Evolutionary conservation across 139 green algal genomes (phyloP).

Genomic region (Chlorella sp.): DNA sequence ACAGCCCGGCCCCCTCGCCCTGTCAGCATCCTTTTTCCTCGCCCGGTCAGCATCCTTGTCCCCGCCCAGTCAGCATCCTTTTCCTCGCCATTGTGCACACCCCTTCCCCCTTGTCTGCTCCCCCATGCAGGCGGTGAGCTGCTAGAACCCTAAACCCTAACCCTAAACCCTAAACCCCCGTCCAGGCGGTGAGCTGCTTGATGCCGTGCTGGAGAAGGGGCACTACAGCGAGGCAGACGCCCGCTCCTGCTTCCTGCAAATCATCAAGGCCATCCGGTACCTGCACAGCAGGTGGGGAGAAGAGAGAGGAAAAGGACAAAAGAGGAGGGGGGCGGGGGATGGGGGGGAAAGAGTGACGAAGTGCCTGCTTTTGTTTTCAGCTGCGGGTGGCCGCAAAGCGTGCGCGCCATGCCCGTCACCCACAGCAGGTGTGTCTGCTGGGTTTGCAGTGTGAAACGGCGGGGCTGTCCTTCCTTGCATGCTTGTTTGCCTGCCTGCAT

Average conservation of each 20-base stretch:
- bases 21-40: background rate
- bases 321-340: no score
- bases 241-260: slow-evolving; percentile 77
- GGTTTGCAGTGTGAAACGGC: no score
- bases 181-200: slow-evolving; percentile 85
- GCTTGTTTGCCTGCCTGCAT: no score
- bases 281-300: slow-evolving; percentile 67
- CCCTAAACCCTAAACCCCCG: background rate
- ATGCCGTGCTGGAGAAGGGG: slow-evolving; percentile 79
- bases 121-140: slow-evolving; percentile 76
- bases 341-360: background rate
- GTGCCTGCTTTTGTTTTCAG: background rate
- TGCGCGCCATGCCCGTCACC: background rate
- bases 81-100: background rate
- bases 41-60: background rate
- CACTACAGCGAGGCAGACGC: slow-evolving; percentile 86
- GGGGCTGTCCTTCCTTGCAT: background rate
- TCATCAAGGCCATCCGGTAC: slow-evolving; percentile 86
- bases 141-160: slow-evolving; percentile 65
- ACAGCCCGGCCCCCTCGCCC: no score
- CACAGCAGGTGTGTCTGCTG: background rate
- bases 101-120: background rate
- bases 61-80: background rate
- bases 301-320: no score
- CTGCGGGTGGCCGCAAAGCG: no score